These are phyloP conservation scores for Parastagonospora avenae DNA, from an alignment of 2,329 filamentous ascomycete species.

Conservation along the genomic window DNA sequence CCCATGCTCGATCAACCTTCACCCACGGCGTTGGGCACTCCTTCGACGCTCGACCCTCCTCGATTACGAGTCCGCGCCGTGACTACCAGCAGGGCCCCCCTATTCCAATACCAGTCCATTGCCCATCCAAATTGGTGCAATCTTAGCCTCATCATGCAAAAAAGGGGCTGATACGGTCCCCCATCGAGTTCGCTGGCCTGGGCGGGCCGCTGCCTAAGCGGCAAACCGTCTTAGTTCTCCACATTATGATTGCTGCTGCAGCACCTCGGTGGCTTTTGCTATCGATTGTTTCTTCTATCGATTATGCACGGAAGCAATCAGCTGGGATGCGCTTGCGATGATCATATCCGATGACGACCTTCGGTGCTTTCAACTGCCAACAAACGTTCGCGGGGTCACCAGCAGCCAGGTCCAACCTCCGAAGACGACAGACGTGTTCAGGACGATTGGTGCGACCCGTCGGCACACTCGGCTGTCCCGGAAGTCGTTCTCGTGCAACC, in stretches of 20 bases:
- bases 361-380: no score
- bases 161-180: conserved; percentile 19
- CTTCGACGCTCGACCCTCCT: conserved; percentile 11
- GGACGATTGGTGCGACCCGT: not conserved
- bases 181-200: conserved; percentile 16
- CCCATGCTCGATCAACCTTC: not conserved
- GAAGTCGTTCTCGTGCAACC: conserved; percentile 1
- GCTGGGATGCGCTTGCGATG: no score
- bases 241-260: conserved; percentile 37
- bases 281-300: conserved; percentile 17
- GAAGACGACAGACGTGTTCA: not conserved
- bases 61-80: conserved; percentile 2
- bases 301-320: not conserved
- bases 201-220: conserved; percentile 25
- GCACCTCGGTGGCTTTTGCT: conserved; percentile 18
- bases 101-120: conserved; percentile 4
- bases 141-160: conserved; percentile 29
- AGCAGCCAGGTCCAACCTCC: not conserved
- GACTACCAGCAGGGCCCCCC: conserved; percentile 11
- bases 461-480: conserved; percentile 1
- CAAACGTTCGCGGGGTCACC: no score
- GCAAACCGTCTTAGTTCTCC: conserved; percentile 31
- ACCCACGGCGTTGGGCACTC: conserved; percentile 15
- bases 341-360: no score
- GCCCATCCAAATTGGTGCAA: conserved; percentile 22